phyloP scores from a whole-genome alignment of 306 rosid species.

The Rosa chinensis region DNA sequence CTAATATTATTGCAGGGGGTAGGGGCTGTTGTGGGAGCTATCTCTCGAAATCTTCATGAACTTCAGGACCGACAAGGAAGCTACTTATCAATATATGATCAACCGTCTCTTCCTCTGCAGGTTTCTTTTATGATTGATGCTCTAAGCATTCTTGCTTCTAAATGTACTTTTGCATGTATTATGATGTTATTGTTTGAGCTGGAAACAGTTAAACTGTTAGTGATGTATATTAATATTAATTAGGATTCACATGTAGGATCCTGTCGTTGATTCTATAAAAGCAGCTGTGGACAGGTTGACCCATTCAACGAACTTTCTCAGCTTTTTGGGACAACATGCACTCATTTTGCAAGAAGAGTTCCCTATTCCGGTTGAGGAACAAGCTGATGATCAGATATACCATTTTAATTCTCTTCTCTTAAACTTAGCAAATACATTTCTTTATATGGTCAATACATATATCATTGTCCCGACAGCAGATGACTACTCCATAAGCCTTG shows the following conservation, averaged over 20 bases:
- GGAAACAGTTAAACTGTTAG: constrained; percentile 10
- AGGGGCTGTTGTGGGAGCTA: constrained; percentile 98
- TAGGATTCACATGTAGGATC: constrained; percentile 70
- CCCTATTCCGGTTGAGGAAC: constrained; percentile 70
- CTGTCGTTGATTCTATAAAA: constrained; percentile 71
- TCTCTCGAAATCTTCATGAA: constrained; percentile 96
- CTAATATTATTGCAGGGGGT: constrained; percentile 60
- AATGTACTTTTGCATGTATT: constrained; percentile 9
- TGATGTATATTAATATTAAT: constrained; percentile 23
- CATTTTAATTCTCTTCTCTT: constrained; percentile 81
- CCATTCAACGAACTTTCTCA: constrained; percentile 91
- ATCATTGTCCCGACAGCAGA: constrained; percentile 99
- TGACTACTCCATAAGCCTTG: constrained; percentile 93
- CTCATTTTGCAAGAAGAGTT: constrained; percentile 94
- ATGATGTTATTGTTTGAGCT: constrained; percentile 2
- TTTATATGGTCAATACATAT: constrained; percentile 98
- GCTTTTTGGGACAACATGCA: constrained; percentile 94
- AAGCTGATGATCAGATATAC: constrained; percentile 63
- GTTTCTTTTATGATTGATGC: constrained; percentile 42
- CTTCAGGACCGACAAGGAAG: constrained; percentile 99
- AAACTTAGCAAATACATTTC: constrained; percentile 91
- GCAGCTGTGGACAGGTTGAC: constrained; percentile 91
- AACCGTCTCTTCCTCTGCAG: constrained; percentile 80
- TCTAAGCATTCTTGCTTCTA: constrained; percentile 9
- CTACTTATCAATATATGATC: constrained; percentile 91